Evolutionary conservation across 192 early-diverging fungal species (phyloP).

Genomic region (Mortierella hygrophila): DNA sequence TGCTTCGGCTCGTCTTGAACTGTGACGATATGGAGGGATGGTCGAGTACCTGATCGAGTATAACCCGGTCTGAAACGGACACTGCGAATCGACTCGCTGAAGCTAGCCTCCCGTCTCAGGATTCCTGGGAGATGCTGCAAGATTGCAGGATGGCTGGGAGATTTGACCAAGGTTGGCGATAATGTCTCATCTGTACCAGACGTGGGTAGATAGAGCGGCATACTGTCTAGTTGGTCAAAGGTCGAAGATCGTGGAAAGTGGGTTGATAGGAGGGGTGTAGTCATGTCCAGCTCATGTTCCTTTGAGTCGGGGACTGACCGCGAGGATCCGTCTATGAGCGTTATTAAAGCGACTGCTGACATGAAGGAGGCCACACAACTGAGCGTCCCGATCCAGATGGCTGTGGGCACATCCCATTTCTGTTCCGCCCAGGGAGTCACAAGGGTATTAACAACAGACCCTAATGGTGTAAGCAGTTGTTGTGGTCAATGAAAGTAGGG

Average conservation of each 20-base stretch:
- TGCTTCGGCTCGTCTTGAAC: slow-evolving; percentile 8
- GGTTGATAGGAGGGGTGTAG: slow-evolving; percentile 3
- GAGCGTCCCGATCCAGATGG: slow-evolving; percentile 44
- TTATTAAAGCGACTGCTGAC: slow-evolving; percentile 20
- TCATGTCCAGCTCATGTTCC: slow-evolving; percentile 10
- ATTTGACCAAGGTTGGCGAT: neutral
- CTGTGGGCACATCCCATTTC: slow-evolving; percentile 44
- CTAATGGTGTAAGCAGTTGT: neutral
- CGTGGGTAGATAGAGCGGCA: neutral
- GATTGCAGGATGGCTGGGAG: slow-evolving; percentile 11
- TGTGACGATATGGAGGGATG: slow-evolving; percentile 45
- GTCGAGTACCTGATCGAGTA: slow-evolving; percentile 12
- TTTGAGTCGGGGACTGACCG: neutral
- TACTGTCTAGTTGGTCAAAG: neutral
- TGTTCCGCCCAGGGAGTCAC: slow-evolving; percentile 50
- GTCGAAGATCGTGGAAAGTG: neutral
- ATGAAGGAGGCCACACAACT: slow-evolving; percentile 41
- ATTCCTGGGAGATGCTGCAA: slow-evolving; percentile 29
- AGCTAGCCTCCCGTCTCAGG: slow-evolving; percentile 13
- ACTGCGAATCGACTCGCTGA: slow-evolving; percentile 33
- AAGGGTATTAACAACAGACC: slow-evolving; percentile 45
- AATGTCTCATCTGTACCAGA: neutral
- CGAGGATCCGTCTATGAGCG: neutral
- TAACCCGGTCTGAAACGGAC: slow-evolving; percentile 22
- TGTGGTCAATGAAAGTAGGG: neutral